Evolutionary conservation across 2,329 filamentous ascomycete species (phyloP).

Genomic region (Fusarium pininemorale): DNA sequence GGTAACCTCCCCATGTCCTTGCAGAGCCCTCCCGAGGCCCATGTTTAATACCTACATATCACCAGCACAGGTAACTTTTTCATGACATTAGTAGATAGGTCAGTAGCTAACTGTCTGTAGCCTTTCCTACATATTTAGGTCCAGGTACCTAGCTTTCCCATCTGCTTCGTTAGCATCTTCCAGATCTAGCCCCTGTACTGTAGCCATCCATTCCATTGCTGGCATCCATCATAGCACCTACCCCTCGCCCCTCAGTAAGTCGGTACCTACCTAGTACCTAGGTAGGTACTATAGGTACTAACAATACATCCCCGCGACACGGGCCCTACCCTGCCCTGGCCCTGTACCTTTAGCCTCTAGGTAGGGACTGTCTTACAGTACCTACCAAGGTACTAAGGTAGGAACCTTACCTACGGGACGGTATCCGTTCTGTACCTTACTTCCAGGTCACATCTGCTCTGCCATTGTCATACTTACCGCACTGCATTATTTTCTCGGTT

Average conservation of each 20-base stretch:
- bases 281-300: background rate
- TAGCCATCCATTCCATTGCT: background rate
- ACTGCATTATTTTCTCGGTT: background rate
- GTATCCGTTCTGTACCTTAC: constrained; percentile 14
- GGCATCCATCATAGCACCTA: background rate
- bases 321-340: constrained; percentile 18
- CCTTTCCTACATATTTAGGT: background rate
- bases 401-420: constrained; percentile 7
- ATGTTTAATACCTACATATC: background rate
- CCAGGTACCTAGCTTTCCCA: background rate
- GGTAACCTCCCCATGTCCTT: constrained; percentile 14
- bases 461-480: constrained; percentile 1
- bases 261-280: too few relatives aligned
- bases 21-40: constrained; percentile 9
- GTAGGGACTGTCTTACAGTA: background rate
- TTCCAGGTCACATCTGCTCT: background rate
- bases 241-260: constrained; percentile 6
- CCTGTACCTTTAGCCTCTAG: background rate
- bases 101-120: background rate
- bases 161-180: background rate
- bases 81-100: background rate
- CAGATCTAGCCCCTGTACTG: background rate
- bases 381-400: background rate
- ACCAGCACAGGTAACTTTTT: background rate
- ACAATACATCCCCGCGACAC: constrained; percentile 4